Percentiles rank a stretch among this genome's conserved stretches.
phyloP scores from a whole-genome alignment of 2,329 filamentous ascomycete species.

The Raffaelea deltoideospora region DNA sequence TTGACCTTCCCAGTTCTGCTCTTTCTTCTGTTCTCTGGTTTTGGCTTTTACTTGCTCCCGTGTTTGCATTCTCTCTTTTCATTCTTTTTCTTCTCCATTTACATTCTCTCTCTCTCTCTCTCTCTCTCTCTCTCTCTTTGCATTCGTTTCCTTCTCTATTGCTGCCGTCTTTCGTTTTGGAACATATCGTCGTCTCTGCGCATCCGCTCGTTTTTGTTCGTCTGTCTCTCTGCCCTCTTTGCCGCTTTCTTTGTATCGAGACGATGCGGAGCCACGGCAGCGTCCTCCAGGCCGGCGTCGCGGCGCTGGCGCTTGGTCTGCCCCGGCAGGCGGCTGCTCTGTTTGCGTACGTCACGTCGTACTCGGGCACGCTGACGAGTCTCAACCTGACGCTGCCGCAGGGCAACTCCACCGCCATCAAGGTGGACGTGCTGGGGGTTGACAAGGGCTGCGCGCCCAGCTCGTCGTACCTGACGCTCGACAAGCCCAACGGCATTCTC shows the following conservation, averaged over 20 bases:
- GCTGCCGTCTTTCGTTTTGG: too few relatives aligned
- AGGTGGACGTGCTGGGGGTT: constrained; percentile 24
- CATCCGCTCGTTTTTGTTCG: background rate
- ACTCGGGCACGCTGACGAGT: constrained; percentile 32
- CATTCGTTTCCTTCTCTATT: too few relatives aligned
- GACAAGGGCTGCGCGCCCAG: constrained; percentile 33
- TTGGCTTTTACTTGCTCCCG: background rate
- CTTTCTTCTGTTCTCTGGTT: background rate
- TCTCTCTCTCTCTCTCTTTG: too few relatives aligned
- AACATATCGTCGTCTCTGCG: too few relatives aligned
- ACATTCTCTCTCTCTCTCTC: background rate
- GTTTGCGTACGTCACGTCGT: constrained; percentile 33
- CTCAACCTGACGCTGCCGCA: constrained; percentile 22
- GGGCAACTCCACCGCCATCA: constrained; percentile 9
- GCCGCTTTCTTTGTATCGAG: background rate
- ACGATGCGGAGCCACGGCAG: constrained; percentile 3
- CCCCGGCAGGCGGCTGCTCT: constrained; percentile 18
- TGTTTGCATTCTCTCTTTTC: background rate
- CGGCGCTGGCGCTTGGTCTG: constrained; percentile 10
- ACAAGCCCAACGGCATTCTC: constrained; percentile 30
- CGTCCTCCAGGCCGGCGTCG: constrained; percentile 6
- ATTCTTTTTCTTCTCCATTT: background rate
- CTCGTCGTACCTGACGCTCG: constrained; percentile 46
- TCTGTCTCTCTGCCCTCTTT: background rate
- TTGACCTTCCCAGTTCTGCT: too few relatives aligned